Evolutionary conservation across 176 grass and related monocot genomes (phyloP), one percentile per base, ranked within the genome.

Genomic region (Alopecurus myosuroides): DNA sequence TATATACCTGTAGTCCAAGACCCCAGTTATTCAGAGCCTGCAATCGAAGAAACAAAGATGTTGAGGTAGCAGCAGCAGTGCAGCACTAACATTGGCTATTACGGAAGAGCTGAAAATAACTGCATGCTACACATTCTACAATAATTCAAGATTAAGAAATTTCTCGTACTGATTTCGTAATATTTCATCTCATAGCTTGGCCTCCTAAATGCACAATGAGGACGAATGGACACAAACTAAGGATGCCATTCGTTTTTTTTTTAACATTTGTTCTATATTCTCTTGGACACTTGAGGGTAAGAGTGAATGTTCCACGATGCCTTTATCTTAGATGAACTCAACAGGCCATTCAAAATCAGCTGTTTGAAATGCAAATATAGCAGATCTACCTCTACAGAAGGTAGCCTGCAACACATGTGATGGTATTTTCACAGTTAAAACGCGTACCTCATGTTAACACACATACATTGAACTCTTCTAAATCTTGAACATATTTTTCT

Each of bases 1-100:
- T 50, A 29, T 50, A 29, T 82, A 98, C 97, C 97, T 99, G 94
- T 60, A 97, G 79, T 88, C 94, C 97, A 99, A 99, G 97, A 31
- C 94, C 97, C 97, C 94, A 99, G 64, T 99, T 99, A 82, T 99
- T 99, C 50, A 99, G 91, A 85, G 97, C 97, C 97, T 99, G 77
- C 30, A 86, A 86, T 70, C 4, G 48, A 84, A 80, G 20, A 76
- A 20, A 30, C 62, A 90, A 13, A 23, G 26, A 84, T 62, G 39
- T 50, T 90, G 65, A 69, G 39, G 37, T 35, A 84, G 19, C 58
- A 84, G 67, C 25, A 84, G 17, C 73, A 86, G 37, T 45, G 64
- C n/a, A 86, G 19, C 75, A 87, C 51, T 50, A 72, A 22, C 42
- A 44, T n/a, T 70, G 25, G 57, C 20, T 29, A 55, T 66, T 44